Evolutionary conservation across 176 grass and related monocot genomes (phyloP).

Genomic region (Poa pratensis): DNA sequence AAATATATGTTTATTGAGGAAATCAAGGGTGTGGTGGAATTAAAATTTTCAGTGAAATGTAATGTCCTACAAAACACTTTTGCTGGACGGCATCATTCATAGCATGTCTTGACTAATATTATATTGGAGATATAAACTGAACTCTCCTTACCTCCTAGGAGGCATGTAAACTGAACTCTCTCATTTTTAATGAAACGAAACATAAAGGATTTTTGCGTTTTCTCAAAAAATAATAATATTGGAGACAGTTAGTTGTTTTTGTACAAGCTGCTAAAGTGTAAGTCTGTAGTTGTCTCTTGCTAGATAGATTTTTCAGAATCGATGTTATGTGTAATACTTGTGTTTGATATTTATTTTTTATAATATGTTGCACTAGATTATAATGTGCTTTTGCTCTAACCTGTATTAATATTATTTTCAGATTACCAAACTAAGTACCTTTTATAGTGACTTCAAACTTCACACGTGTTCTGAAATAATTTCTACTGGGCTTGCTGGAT

Average conservation of each 20-base stretch:
- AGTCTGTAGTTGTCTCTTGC: not conserved
- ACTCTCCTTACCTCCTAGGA: too few relatives aligned
- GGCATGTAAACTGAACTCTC: too few relatives aligned
- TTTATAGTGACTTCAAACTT: not conserved
- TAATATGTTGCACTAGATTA: not conserved
- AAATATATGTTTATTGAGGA: not conserved
- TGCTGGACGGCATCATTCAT: not conserved
- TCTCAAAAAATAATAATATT: not conserved
- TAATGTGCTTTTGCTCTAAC: not conserved
- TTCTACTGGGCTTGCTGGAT: not conserved
- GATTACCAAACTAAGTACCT: not conserved
- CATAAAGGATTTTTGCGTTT: too few relatives aligned
- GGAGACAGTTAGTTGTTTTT: not conserved
- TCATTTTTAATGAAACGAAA: too few relatives aligned
- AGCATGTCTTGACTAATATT: not conserved
- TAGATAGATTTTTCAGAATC: not conserved
- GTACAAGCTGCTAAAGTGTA: not conserved
- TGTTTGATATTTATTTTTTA: not conserved
- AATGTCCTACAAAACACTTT: not conserved
- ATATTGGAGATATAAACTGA: too few relatives aligned
- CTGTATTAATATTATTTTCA: not conserved
- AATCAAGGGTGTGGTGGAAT: not conserved
- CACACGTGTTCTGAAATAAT: not conserved
- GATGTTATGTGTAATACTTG: not conserved
- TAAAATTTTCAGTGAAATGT: too few relatives aligned